A percentile compares a stretch with the other conserved stretches of the same genome.
Evolutionary conservation across 345 rosid species (phyloP).

Genomic region (Atalantia buxifolia): DNA sequence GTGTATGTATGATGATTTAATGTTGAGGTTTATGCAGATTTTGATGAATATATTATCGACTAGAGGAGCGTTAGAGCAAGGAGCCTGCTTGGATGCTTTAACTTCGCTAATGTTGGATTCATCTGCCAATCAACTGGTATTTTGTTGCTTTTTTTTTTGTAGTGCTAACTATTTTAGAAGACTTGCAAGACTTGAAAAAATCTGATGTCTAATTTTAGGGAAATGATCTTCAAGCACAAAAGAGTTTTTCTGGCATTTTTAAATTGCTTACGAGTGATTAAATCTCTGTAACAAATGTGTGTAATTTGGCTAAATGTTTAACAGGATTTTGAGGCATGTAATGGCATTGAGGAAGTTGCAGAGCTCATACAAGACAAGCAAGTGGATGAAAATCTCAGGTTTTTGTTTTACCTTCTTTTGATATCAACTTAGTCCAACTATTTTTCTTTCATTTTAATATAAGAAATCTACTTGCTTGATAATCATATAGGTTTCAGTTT

Average conservation of each 20-base stretch:
- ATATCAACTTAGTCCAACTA: neutral
- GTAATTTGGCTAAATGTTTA: conserved; percentile 1
- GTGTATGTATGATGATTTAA: neutral
- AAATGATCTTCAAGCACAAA: neutral
- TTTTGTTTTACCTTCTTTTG: neutral
- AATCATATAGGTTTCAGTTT: neutral
- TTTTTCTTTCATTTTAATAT: neutral
- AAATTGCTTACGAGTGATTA: neutral
- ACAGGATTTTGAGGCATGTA: conserved; percentile 85
- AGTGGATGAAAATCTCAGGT: conserved; percentile 95
- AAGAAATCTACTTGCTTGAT: too few species aligned
- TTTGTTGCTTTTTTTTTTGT: neutral
- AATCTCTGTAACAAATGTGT: conserved; percentile 4
- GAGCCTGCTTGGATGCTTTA: conserved; percentile 91
- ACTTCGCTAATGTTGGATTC: conserved; percentile 86
- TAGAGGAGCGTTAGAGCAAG: conserved; percentile 77
- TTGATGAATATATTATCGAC: conserved; percentile 73
- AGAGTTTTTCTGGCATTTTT: neutral
- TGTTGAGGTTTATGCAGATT: conserved; percentile 25
- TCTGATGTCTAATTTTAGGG: neutral
- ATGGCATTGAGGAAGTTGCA: conserved; percentile 91
- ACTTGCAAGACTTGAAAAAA: neutral
- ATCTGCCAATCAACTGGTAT: conserved; percentile 89
- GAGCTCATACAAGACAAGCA: conserved; percentile 82
- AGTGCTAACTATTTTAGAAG: neutral